A percentile compares a stretch with the other conserved stretches of the same genome.
Conservation (phyloP, 83 land plant genomes). For the Picea abies region DNA sequence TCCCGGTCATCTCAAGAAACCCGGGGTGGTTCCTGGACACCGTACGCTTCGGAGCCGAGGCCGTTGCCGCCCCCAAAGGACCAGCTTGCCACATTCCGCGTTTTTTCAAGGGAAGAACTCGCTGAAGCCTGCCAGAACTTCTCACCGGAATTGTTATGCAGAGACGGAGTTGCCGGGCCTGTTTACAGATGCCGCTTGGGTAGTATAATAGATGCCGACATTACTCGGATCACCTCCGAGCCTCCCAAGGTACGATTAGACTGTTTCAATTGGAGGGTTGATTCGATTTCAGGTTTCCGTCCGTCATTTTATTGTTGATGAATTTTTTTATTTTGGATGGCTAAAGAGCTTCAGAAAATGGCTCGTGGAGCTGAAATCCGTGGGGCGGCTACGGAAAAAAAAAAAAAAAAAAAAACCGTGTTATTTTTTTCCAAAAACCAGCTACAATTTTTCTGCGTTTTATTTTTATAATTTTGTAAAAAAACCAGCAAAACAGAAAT, state of each 20-base stretch:
- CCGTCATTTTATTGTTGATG: too few species aligned
- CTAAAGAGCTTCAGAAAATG: constrained; percentile 4
- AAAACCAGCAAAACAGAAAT: too few species aligned
- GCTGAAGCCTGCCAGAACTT: constrained; percentile 11
- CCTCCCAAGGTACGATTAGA: background rate
- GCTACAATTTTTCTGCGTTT: too few species aligned
- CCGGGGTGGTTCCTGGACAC: too few species aligned
- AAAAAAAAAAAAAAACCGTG: background rate
- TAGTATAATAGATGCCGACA: background rate
- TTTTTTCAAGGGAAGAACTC: constrained; percentile 9
- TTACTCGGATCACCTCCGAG: background rate
- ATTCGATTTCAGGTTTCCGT: too few species aligned
- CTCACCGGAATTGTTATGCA: background rate
- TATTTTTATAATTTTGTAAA: too few species aligned
- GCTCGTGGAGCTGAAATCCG: constrained; percentile 11
- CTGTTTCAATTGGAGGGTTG: too few species aligned
- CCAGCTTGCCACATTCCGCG: background rate
- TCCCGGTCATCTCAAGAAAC: too few species aligned
- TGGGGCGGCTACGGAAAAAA: constrained; percentile 9
- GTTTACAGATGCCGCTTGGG: background rate
- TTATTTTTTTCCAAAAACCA: too few species aligned
- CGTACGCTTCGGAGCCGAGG: background rate
- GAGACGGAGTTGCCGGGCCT: constrained; percentile 9
- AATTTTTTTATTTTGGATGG: background rate
- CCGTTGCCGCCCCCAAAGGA: constrained; percentile 13